Percentiles rank a stretch among this genome's conserved stretches.
Evolutionary conservation across 2,329 filamentous ascomycete genomes (phyloP).

Genomic region (Fusarium citri): DNA sequence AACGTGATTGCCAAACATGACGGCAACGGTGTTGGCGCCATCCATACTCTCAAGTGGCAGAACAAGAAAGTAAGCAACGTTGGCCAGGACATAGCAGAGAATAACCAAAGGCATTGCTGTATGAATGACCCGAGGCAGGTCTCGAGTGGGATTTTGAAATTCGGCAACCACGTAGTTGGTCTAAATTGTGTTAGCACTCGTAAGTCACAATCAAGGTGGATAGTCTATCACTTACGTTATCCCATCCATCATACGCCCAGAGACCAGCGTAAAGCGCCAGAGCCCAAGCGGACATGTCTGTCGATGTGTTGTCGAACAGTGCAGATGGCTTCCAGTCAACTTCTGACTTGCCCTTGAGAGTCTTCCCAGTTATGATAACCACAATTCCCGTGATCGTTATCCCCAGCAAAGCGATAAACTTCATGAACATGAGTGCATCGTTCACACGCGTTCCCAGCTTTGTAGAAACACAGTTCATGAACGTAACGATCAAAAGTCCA

Average conservation of each 20-base stretch:
- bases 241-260: constrained; percentile 99
- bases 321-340: constrained; percentile 86
- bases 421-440: constrained; percentile 96
- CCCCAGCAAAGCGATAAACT: constrained; percentile 88
- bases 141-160: constrained; percentile 89
- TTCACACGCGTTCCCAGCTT: constrained; percentile 87
- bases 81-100: constrained; percentile 87
- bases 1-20: constrained; percentile 90
- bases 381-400: constrained; percentile 90
- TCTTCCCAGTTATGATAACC: constrained; percentile 87
- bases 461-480: constrained; percentile 92
- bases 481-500: constrained; percentile 80
- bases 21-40: constrained; percentile 92
- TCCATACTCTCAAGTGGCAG: constrained; percentile 84
- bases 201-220: neutral
- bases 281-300: constrained; percentile 86
- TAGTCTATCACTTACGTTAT: constrained; percentile 76
- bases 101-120: constrained; percentile 97
- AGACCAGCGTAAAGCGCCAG: constrained; percentile 94
- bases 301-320: constrained; percentile 90
- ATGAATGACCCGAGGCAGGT: constrained; percentile 94
- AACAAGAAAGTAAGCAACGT: constrained; percentile 94
- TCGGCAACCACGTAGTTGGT: constrained; percentile 98
- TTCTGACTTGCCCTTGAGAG: constrained; percentile 79
- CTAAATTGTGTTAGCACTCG: constrained; percentile 57